Base-by-base conservation (phyloP, 2,329 filamentous ascomycete genomes). In the Pezicula radicicola region DNA sequence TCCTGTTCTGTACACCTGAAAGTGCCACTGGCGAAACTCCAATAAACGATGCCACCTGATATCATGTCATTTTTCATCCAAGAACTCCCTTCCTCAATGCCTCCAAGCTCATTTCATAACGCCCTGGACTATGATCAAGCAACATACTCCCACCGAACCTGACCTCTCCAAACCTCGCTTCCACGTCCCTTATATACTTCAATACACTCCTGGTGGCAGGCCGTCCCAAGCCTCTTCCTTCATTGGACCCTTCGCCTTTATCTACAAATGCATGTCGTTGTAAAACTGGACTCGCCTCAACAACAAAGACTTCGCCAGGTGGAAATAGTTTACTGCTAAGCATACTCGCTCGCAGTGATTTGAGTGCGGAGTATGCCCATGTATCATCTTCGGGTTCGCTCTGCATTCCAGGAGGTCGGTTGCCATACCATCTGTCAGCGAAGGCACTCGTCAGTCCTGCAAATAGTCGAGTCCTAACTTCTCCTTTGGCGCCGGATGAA, bases 121-220 rank as follows among this genome's bases (percentile, higher is more conserved):
- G 76, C 25, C 81, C 86, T 3, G 88, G 88, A 57, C 82, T 89
- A 65, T 92, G 88, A 65, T 92, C 88, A 53, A 82, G 77, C 68
- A 92, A 72, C 85, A 91, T 89, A 44, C 85, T 84, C 21, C 83
- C 80, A 5, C 84, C 85, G 65, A 92, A 91, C 41, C 79, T 75
- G 40, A 91, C 72, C 70, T 91, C 88, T 27, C 80, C 75, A 66
- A 91, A 91, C 49, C 81, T 73, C 19, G 75, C 75, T 63, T 90
- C 87, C 28, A 90, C 87, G 66, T 91, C 83, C 51, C 80, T 73
- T 12, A 92, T 77, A 55, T 89, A 88, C 63, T 82, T 85, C 46
- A 91, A 70, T 54, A 89, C 81, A 39, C 88, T 81, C 48, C 87
- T 75, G 41, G 81, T 83, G 6, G 88, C 88, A 8, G 85, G 86